Conservation (phyloP, 371 early-diverging fungal species). For the Catenaria anguillulae region DNA sequence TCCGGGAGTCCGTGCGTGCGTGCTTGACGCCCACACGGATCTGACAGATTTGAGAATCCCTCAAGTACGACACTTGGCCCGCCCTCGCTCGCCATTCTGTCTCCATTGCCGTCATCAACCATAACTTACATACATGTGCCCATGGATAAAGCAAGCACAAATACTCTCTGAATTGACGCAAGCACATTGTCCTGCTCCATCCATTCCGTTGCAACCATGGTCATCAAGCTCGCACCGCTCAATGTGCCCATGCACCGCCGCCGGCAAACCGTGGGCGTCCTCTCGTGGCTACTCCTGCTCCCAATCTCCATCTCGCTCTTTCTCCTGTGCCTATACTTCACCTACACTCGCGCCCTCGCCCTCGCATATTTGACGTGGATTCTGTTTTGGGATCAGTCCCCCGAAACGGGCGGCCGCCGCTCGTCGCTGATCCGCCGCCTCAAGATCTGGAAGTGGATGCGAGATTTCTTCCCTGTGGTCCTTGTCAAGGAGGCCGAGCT, state of each 20-base stretch:
- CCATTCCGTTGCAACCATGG: neutral
- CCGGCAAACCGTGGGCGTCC: slow-evolving; percentile 48
- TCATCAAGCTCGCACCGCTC: slow-evolving; percentile 24
- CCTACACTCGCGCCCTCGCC: slow-evolving; percentile 43
- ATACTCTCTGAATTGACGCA: no score
- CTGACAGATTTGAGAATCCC: no score
- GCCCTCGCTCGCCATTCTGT: no score
- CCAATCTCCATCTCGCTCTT: slow-evolving; percentile 38
- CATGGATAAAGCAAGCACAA: no score
- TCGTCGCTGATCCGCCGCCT: slow-evolving; percentile 36
- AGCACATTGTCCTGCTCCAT: no score
- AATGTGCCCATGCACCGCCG: slow-evolving; percentile 53
- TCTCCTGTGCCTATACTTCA: slow-evolving; percentile 20
- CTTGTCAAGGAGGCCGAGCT: slow-evolving; percentile 46
- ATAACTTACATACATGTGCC: no score
- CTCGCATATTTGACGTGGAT: slow-evolving; percentile 50
- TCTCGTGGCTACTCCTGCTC: slow-evolving; percentile 40
- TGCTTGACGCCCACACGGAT: no score
- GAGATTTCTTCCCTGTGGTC: slow-evolving; percentile 59
- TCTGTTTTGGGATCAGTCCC: slow-evolving; percentile 36
- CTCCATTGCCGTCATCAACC: no score
- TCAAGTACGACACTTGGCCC: no score
- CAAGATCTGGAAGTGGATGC: slow-evolving; percentile 53
- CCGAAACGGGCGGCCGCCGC: slow-evolving; percentile 10
- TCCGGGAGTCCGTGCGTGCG: no score